Evolutionary conservation across 176 grass and related monocot species (phyloP).

Genomic region (Oryza meridionalis): DNA sequence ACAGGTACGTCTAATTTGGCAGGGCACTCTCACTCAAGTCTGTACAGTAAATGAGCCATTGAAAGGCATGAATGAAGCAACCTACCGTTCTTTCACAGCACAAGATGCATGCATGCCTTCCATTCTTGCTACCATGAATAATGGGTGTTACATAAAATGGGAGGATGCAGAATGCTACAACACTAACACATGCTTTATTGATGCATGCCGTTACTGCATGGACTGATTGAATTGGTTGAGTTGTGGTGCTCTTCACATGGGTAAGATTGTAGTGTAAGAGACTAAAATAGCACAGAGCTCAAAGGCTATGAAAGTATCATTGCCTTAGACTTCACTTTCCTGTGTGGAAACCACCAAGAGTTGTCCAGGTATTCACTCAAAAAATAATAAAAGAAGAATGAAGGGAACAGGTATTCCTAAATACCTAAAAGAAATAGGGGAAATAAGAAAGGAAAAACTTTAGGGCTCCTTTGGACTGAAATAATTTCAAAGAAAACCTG

Average conservation of each 20-base stretch:
- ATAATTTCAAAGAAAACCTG: too few relatives aligned
- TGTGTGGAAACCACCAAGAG: constrained; percentile 58
- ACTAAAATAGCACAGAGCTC: constrained; percentile 43
- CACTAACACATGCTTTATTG: constrained; percentile 54
- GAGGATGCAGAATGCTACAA: constrained; percentile 43
- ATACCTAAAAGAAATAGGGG: background rate
- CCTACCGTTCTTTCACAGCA: constrained; percentile 48
- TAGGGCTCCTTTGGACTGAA: background rate
- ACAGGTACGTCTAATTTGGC: constrained; percentile 34
- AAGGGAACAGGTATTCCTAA: background rate
- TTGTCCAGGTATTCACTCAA: constrained; percentile 41
- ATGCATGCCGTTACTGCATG: constrained; percentile 55
- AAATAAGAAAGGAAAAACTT: background rate
- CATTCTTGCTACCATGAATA: constrained; percentile 37
- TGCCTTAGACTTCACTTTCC: constrained; percentile 48
- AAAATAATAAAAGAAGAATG: constrained; percentile 26
- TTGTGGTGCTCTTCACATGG: constrained; percentile 72
- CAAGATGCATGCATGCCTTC: background rate
- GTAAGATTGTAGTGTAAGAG: constrained; percentile 26
- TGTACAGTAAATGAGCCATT: constrained; percentile 55
- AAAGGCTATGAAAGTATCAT: constrained; percentile 60
- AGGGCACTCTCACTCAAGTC: constrained; percentile 27
- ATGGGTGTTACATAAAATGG: constrained; percentile 28
- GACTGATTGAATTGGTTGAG: constrained; percentile 31
- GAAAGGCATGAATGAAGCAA: constrained; percentile 70